Conservation (phyloP, 2,329 filamentous ascomycete genomes). For the Pseudogymnoascus sp. region DNA sequence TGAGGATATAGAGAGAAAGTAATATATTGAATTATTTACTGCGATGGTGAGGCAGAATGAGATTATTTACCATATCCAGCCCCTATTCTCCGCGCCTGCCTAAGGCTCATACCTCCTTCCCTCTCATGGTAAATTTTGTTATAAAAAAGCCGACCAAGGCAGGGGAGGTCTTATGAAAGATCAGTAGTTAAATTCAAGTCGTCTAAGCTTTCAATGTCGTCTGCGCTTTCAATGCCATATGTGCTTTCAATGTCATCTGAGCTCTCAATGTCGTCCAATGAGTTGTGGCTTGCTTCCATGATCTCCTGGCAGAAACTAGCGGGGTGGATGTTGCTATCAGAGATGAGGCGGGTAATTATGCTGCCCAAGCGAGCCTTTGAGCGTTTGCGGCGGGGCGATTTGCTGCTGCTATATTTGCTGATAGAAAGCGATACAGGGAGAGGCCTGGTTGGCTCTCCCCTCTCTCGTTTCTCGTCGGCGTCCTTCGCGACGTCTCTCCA, state of each 20-base stretch:
- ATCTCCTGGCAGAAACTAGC: conserved; percentile 88
- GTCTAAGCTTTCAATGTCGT: too few species aligned
- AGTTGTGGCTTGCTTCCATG: conserved; percentile 68
- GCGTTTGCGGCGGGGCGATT: conserved; percentile 21
- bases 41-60: too few species aligned
- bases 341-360: conserved; percentile 49
- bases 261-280: conserved; percentile 50
- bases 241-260: conserved; percentile 36
- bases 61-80: background rate
- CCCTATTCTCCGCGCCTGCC: too few species aligned
- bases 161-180: too few species aligned
- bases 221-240: too few species aligned
- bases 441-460: conserved; percentile 53
- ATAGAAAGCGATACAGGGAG: conserved; percentile 36
- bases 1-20: background rate
- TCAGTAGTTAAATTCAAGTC: too few species aligned
- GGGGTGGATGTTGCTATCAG: conserved; percentile 75
- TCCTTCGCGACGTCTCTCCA: conserved; percentile 42
- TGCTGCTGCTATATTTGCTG: conserved; percentile 11
- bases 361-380: conserved; percentile 21
- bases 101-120: too few species aligned
- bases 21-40: too few species aligned
- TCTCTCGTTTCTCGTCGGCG: conserved; percentile 47
- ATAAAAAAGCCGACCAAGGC: too few species aligned
- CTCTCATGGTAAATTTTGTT: too few species aligned